A percentile compares a stretch with the other conserved stretches of the same genome.
phyloP scores from a whole-genome alignment of 2,329 filamentous ascomycete genomes.

The Ophiostoma ulmi region DNA sequence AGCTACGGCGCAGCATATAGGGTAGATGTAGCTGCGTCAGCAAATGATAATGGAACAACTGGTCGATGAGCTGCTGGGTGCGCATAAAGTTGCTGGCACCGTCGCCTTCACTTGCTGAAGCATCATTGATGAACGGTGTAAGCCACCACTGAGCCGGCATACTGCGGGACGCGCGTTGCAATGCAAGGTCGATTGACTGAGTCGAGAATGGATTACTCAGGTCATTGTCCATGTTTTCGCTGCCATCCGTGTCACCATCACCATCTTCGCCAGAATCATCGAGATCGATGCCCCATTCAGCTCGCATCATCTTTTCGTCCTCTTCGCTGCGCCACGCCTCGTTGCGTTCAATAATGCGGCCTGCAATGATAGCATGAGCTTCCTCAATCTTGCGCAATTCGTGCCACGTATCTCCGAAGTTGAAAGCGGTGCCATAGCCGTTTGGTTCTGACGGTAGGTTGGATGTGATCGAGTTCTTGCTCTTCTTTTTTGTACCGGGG shows the following conservation, averaged over 20 bases:
- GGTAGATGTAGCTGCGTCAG: conserved; percentile 44
- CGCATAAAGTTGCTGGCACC: conserved; percentile 29
- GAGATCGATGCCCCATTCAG: not conserved
- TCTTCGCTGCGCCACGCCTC: conserved; percentile 23
- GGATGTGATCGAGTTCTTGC: not conserved
- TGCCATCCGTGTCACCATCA: not conserved
- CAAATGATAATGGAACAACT: conserved; percentile 42
- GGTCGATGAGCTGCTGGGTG: conserved; percentile 38
- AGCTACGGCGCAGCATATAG: conserved; percentile 36
- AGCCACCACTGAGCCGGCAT: conserved; percentile 45
- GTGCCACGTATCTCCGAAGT: not conserved
- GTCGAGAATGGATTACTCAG: conserved; percentile 32
- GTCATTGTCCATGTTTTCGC: conserved; percentile 30
- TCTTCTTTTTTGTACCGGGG: not conserved
- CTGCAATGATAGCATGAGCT: conserved; percentile 34
- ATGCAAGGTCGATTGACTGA: conserved; percentile 36
- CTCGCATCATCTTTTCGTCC: conserved; percentile 4
- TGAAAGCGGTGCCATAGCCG: not conserved
- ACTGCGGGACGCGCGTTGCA: conserved; percentile 36
- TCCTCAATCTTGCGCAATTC: conserved; percentile 35
- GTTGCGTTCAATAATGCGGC: conserved; percentile 39
- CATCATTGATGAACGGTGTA: conserved; percentile 25
- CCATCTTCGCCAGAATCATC: not conserved
- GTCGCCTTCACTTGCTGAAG: not conserved
- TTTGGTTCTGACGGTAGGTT: not conserved